Evolutionary conservation across 805 yeast genomes (phyloP), one percentile per base, ranked within the genome.

Genomic region (Metschnikowia borealis): DNA sequence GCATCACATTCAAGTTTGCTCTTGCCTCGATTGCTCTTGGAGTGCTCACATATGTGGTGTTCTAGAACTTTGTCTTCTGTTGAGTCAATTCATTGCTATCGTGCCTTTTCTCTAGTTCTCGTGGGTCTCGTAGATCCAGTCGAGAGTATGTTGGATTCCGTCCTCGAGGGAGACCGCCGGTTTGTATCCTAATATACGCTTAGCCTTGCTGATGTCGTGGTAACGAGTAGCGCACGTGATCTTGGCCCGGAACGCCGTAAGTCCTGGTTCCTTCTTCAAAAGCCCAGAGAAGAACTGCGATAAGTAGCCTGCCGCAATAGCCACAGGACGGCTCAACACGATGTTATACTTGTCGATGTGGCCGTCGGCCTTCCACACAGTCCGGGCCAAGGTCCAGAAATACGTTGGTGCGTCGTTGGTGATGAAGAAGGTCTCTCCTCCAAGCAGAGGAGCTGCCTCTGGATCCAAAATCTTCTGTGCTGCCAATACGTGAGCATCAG

Each of bases 361-460:
- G 3, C 97, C 97, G 69, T 90, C 97, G 20, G 92, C 91, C 66
- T 92, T 92, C 98, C 98, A 94, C 23, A 94, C 96, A 1, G 96
- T 87, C 63, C 97, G 81, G 7, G 97, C 97, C 59, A 94, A 75
- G 3, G 97, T 89, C 97, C 98, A 94, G 69, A 94, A 94, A 68
- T 91, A 95, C 15, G 94, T 80, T 17, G 99, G 99, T 3, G 91
- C 78, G 68, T 91, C 98, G 65, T 94, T 94, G 6, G 99, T 92
- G 55, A 94, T 75, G 64, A 92, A 89, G 67, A 89, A 94, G 1
- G 85, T 80, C 66, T 92, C 89, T 48, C 99, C 99, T 5, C 89
- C 85, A 21, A 92, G 83, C 26, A 62, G 55, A 0, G 60, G 50
- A 8, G 78, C 71, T 14, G 71, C 58, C 6, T 58, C 58, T 5